Percentiles rank a stretch among this genome's conserved stretches.
These are phyloP conservation scores for Bromus sterilis DNA, from an alignment of 176 grass and related monocot species.

Conservation along the genomic window DNA sequence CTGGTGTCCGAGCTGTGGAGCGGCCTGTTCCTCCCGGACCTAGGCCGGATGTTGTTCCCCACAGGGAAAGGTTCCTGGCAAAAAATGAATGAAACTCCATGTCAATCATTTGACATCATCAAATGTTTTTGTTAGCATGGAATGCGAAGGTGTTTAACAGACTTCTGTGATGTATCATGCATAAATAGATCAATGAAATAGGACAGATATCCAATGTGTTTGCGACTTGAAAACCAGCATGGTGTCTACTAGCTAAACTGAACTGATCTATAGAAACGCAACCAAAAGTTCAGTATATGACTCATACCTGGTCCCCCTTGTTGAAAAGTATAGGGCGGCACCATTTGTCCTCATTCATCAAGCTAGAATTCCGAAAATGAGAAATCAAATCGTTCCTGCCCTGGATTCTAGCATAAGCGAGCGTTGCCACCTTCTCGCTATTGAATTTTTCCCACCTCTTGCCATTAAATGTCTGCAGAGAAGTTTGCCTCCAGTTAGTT, in stretches of 20 bases:
- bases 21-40: constrained; percentile 43
- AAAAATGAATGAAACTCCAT: not conserved
- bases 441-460: constrained; percentile 98
- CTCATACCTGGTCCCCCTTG: constrained; percentile 71
- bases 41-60: constrained; percentile 39
- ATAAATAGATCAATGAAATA: not conserved
- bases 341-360: constrained; percentile 96
- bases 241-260: not conserved
- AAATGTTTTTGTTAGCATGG: not conserved
- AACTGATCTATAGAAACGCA: not conserved
- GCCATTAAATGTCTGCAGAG: constrained; percentile 77
- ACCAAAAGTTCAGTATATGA: not conserved
- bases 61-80: constrained; percentile 73
- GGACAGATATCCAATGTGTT: not conserved
- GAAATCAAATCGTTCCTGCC: constrained; percentile 70
- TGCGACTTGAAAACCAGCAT: not conserved
- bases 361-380: constrained; percentile 96
- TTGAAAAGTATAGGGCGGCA: constrained; percentile 92
- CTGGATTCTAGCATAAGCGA: constrained; percentile 92
- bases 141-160: not conserved
- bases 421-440: constrained; percentile 92
- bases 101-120: not conserved
- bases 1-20: constrained; percentile 19
- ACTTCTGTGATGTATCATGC: not conserved
- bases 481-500: constrained; percentile 2